Base-by-base conservation (phyloP, 306 rosid genomes). In the Canavalia ensiformis region DNA sequence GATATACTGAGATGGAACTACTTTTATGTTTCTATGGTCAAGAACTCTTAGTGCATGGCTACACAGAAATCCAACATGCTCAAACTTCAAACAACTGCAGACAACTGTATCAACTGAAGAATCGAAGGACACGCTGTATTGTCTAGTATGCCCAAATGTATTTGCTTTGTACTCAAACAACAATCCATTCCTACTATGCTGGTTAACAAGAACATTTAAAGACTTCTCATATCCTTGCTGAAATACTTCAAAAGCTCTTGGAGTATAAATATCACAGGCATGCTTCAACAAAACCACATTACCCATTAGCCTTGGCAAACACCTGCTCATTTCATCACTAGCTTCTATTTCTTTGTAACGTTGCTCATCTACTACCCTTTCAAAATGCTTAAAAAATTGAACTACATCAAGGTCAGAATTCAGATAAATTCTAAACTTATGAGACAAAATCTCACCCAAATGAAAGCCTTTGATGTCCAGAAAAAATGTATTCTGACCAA, bases 31-130 rank as follows among this genome's bases (percentile, higher is more conserved):
- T 78, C 78, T 87, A 39, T 88, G 78, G 71, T 91, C 96, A 47
- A 91, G 91, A 51, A 89, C 90, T 85, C 88, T 91, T 29, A 89
- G 84, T 13, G 93, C 90, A 77, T 91, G 93, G 82, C 93, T 74
- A 84, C 96, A 88, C 58, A 89, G 80, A 80, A 91, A 82, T 8
- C 93, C 96, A 79, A 83, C 92, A 72, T 42, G 70, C 59, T 91
- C 93, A 72, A 86, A 86, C 87, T 86, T 85, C 89, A 85, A 81
- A 69, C 96, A 91, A 84, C 86, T 81, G 84, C 95, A 91, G 45
- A 76, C 78, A n/a, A 89, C 89, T 52, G 87, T 69, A 62, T 67
- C 67, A 67, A 86, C 91, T 31, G 75, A 84, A 79, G 88, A 83
- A 84, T 82, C 68, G 70, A 88, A 88, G 69, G 87, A 76, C 34